Percentiles rank a stretch among this genome's conserved stretches.
Conservation (phyloP, 192 early-diverging fungal genomes). For the Coemansia sp. region DNA sequence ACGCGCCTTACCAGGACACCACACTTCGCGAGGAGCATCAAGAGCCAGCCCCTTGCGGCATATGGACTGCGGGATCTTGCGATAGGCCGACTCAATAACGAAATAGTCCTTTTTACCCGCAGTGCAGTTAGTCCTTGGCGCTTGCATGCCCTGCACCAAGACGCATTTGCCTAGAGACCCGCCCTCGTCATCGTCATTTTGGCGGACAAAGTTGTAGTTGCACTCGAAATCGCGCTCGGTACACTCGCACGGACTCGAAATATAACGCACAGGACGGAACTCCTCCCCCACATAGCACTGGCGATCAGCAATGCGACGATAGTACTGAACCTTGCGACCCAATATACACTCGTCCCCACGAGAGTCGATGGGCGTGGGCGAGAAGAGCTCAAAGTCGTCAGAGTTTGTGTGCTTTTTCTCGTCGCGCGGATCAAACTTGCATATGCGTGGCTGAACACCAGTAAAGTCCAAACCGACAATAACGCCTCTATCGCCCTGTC, state of each 20-base stretch:
- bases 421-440: constrained; percentile 40
- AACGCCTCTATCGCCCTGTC: constrained; percentile 34
- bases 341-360: constrained; percentile 60
- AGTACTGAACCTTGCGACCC: constrained; percentile 69
- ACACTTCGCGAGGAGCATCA: constrained; percentile 55
- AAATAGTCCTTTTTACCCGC: constrained; percentile 58
- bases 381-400: constrained; percentile 73
- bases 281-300: constrained; percentile 76
- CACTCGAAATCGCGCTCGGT: constrained; percentile 84
- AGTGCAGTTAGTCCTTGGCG: constrained; percentile 58
- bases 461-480: constrained; percentile 52
- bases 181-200: constrained; percentile 26
- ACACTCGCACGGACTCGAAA: constrained; percentile 70
- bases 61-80: constrained; percentile 81
- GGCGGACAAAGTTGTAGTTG: constrained; percentile 78
- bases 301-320: constrained; percentile 63
- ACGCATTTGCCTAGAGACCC: constrained; percentile 57
- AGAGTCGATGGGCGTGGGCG: constrained; percentile 46
- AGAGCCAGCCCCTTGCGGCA: constrained; percentile 74
- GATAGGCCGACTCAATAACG: constrained; percentile 78
- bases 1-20: constrained; percentile 64
- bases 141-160: constrained; percentile 58
- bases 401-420: constrained; percentile 35
- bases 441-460: constrained; percentile 46
- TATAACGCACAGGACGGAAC: constrained; percentile 58